phyloP scores from a whole-genome alignment of 345 rosid species.

The Gossypium bickii region DNA sequence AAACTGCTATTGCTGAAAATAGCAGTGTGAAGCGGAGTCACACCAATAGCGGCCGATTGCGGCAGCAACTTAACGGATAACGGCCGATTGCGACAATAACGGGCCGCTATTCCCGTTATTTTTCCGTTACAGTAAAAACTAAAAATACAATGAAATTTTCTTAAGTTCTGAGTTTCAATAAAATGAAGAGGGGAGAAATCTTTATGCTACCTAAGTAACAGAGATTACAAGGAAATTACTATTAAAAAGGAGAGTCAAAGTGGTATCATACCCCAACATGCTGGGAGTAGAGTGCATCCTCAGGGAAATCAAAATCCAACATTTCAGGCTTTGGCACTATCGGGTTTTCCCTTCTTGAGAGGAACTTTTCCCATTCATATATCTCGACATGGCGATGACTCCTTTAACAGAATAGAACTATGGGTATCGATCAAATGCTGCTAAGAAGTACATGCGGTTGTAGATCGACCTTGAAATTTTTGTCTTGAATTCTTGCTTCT shows the following conservation, averaged over 20 bases:
- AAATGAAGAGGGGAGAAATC: neutral
- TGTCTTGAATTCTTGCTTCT: no score
- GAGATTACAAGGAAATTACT: neutral
- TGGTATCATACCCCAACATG: conserved; percentile 39
- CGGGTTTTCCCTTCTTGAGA: conserved; percentile 25
- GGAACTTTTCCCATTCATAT: conserved; percentile 26
- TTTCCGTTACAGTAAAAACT: no score
- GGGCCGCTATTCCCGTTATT: no score
- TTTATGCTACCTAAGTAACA: neutral
- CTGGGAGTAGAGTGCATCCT: conserved; percentile 30
- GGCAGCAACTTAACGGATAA: no score
- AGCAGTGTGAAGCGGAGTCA: no score
- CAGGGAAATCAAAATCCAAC: conserved; percentile 50
- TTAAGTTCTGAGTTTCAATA: no score
- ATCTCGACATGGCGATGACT: conserved; percentile 5
- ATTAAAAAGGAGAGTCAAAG: neutral
- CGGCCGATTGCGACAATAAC: no score
- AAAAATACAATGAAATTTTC: no score
- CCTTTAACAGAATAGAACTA: neutral
- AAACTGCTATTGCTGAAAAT: no score
- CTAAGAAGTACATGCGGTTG: neutral
- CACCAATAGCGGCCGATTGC: no score
- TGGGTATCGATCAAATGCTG: neutral
- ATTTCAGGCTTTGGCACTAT: conserved; percentile 55
- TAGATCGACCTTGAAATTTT: neutral